These are phyloP conservation scores for Paraglomus brasilianum DNA, from an alignment of 192 early-diverging fungal species.

Conservation along the genomic window DNA sequence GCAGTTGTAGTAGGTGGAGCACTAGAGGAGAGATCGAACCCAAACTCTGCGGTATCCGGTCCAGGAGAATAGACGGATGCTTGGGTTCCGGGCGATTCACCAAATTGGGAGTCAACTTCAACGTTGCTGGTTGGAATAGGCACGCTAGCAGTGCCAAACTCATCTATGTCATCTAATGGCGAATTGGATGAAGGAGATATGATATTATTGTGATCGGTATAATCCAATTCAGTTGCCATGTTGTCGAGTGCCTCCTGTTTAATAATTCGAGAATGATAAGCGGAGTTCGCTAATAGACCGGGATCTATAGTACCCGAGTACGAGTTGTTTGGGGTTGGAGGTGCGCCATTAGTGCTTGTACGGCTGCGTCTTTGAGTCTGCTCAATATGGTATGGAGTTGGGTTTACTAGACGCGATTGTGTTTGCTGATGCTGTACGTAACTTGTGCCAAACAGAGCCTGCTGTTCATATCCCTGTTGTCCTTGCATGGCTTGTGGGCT, in stretches of 20 bases:
- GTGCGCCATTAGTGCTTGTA: constrained; percentile 15
- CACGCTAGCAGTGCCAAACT: constrained; percentile 35
- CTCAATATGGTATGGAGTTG: constrained; percentile 40
- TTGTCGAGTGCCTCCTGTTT: constrained; percentile 46
- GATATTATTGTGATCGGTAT: constrained; percentile 37
- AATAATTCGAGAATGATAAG: constrained; percentile 17
- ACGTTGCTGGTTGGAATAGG: constrained; percentile 24
- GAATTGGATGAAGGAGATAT: constrained; percentile 43
- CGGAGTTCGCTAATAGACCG: constrained; percentile 11
- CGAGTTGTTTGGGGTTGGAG: constrained; percentile 29
- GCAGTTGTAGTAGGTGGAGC: constrained; percentile 19
- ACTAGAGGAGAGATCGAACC: constrained; percentile 26
- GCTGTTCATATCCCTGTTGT: too few species aligned
- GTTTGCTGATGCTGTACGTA: constrained; percentile 31
- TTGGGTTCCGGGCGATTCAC: constrained; percentile 39
- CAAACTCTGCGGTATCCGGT: constrained; percentile 35
- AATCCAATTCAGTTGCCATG: constrained; percentile 40
- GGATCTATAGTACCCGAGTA: constrained; percentile 27
- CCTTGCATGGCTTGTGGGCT: too few species aligned
- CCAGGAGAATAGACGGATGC: constrained; percentile 38
- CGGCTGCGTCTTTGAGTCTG: constrained; percentile 22
- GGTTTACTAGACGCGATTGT: constrained; percentile 36
- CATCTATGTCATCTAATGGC: constrained; percentile 32
- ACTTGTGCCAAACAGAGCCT: too few species aligned
- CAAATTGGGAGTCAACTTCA: constrained; percentile 30